Evolutionary conservation across 345 rosid genomes (phyloP).

Genomic region (Dipteronia dyeriana): DNA sequence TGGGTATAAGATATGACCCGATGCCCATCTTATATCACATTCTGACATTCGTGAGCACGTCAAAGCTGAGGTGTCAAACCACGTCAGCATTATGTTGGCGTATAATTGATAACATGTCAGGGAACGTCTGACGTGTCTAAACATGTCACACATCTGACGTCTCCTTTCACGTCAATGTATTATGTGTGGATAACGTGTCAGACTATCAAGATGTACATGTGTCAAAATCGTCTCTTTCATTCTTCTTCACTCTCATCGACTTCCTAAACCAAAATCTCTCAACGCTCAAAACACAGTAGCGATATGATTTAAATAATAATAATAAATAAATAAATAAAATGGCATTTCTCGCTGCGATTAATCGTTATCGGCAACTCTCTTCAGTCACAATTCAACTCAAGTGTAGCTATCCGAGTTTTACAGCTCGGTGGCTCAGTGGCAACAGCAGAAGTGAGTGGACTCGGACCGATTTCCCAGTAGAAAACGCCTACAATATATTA

Average conservation of each 20-base stretch:
- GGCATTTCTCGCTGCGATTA: slow-evolving; percentile 36
- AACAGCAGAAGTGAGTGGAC: slow-evolving; percentile 43
- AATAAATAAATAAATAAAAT: slow-evolving; percentile 21
- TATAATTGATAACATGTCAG: too few relatives aligned
- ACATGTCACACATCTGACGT: too few relatives aligned
- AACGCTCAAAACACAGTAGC: too few relatives aligned
- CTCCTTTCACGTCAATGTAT: too few relatives aligned
- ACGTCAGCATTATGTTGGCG: too few relatives aligned
- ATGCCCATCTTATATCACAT: not conserved
- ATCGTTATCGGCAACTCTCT: slow-evolving; percentile 30
- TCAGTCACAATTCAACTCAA: slow-evolving; percentile 23
- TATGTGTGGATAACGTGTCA: not conserved
- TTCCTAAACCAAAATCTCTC: not conserved
- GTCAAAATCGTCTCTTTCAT: not conserved
- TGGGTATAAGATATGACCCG: not conserved
- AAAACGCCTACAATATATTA: slow-evolving; percentile 73
- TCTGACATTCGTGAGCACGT: too few relatives aligned
- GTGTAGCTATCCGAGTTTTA: slow-evolving; percentile 24
- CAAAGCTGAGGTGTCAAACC: too few relatives aligned
- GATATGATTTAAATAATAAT: not conserved
- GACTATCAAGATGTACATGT: not conserved
- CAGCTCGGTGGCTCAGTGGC: slow-evolving; percentile 50
- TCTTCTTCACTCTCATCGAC: not conserved
- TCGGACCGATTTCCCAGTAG: slow-evolving; percentile 55
- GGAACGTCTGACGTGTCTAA: too few relatives aligned